Evolutionary conservation across 2,329 filamentous ascomycete genomes (phyloP).

Genomic region (Microsporum audouinii): DNA sequence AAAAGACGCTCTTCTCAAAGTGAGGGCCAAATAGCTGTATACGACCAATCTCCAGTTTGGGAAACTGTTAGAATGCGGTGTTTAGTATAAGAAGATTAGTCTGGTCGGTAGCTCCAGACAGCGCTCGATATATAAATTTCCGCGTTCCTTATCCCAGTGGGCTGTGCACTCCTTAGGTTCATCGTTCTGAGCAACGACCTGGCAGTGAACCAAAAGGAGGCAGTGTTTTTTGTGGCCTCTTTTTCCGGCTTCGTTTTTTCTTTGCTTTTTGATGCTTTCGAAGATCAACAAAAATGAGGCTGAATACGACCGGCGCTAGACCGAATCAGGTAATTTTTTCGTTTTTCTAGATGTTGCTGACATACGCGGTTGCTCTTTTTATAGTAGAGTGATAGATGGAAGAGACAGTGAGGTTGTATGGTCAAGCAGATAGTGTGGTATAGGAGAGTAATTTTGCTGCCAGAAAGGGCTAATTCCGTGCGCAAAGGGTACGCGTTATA

Average conservation of each 20-base stretch:
- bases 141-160: not conserved
- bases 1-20: not conserved
- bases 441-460: not conserved
- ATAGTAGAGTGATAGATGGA: not conserved
- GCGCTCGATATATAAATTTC: not conserved
- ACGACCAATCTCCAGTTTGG: constrained; percentile 2
- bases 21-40: not conserved
- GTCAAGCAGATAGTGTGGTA: not conserved
- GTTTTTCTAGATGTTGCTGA: constrained; percentile 4
- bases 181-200: not conserved
- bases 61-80: not conserved
- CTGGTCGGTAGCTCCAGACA: not conserved
- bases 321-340: constrained; percentile 7
- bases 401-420: not conserved
- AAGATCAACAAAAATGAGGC: not conserved
- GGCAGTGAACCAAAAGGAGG: not conserved
- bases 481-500: not conserved
- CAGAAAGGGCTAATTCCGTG: not conserved
- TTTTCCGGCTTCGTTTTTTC: not conserved
- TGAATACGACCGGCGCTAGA: constrained; percentile 5
- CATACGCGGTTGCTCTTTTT: not conserved
- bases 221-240: not conserved
- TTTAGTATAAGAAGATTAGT: not conserved
- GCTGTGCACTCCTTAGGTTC: not conserved
- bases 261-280: not conserved